Evolutionary conservation across 176 grass and related monocot genomes (phyloP).

Genomic region (Triticum monococcum): DNA sequence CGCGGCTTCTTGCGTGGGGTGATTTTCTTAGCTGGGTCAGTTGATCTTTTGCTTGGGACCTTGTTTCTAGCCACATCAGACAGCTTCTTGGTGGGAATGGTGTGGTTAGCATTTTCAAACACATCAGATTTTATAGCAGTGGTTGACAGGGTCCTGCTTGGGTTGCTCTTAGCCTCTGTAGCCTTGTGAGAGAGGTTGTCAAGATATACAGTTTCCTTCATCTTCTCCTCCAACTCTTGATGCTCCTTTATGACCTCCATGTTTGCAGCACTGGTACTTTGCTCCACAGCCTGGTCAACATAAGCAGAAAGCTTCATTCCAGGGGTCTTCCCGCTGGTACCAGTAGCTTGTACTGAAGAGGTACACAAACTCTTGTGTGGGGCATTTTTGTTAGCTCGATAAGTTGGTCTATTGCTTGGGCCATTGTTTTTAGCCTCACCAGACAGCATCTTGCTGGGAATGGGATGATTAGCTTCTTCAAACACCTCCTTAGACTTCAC

Average conservation of each 20-base stretch:
- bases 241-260: conserved; percentile 44
- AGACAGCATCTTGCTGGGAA: conserved; percentile 1
- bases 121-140: conserved; percentile 3
- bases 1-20: conserved; percentile 1
- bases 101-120: not conserved
- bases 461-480: not conserved
- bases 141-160: not conserved
- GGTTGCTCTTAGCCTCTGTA: conserved; percentile 17
- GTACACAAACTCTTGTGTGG: not conserved
- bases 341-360: not conserved
- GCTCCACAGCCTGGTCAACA: conserved; percentile 7
- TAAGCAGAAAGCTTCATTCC: conserved; percentile 16
- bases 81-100: not conserved
- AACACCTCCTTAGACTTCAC: conserved; percentile 1
- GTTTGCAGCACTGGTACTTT: not conserved
- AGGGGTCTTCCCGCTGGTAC: conserved; percentile 2
- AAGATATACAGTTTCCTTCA: conserved; percentile 59
- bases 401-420: not conserved
- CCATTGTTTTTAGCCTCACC: not conserved
- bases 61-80: conserved; percentile 5
- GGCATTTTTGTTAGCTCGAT: not conserved
- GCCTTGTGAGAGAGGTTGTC: conserved; percentile 45
- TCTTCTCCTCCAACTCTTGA: conserved; percentile 53
- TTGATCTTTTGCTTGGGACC: not conserved
- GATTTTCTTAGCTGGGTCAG: not conserved